Base-by-base conservation (phyloP, 2,329 filamentous ascomycete genomes). In the Trichoderma sp. region DNA sequence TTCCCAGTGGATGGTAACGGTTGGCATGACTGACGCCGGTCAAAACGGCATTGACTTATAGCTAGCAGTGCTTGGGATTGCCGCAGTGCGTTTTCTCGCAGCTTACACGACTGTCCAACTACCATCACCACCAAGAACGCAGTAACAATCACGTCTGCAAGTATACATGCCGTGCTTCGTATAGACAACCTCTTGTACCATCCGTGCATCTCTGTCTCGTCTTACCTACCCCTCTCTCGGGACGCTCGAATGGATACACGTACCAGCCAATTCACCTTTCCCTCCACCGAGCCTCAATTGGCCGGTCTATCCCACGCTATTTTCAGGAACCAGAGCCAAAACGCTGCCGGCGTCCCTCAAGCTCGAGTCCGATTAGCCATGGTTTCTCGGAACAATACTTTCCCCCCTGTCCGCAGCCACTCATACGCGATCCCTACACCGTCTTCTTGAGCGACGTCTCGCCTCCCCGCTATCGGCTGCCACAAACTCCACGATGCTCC, bases 401-500 rank as follows among this genome's bases (percentile, higher is more conserved):
- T 55, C 19, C 21, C 57, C 56, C 65, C 43, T 31, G 29, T 40
- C 65, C 43, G 57, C 65, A 47, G 29, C 57, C 56, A 4, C 61
- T 52, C 33, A 35, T 3, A 29, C 40, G 40, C 24, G 40, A 60
- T 33, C 65, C 65, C 49, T 68, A 60, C 65, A 68, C 65, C 65
- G 58, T 60, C 65, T 61, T 33, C 55, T 68, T 10, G 62, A 8
- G 29, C 33, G 13, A 35, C 55, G 55, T 19, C 29, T 29, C 2
- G 27, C 27, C n/a, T 27, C 58, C 49, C 66, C 66, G 66, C 66
- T 63, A 68, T 68, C 66, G 66, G 66, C 66, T 37, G 47, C 21
- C 58, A 68, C 60, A n/a, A 21, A 35, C 55, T 64, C 61, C 64
- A 60, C 53, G 64, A 68, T 67, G 64, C 64, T 67, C 65, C 57